These are phyloP conservation scores for Capronia epimyces DNA, from an alignment of 2,329 filamentous ascomycete species.

Conservation along the genomic window DNA sequence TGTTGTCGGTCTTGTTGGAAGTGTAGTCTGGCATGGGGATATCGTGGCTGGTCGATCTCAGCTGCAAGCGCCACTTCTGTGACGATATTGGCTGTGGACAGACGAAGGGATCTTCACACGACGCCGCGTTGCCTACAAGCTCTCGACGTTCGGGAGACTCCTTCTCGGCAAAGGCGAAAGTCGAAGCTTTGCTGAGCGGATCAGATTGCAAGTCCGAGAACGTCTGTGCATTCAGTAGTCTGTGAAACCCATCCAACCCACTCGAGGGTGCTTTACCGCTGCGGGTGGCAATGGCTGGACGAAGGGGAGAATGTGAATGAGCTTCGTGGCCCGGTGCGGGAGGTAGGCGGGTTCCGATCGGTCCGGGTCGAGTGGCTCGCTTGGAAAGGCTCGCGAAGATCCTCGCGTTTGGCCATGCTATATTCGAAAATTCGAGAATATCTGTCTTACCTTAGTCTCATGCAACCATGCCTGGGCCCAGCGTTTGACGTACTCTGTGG, in stretches of 20 bases:
- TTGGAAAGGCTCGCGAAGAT: slow-evolving; percentile 53
- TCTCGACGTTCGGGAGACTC: slow-evolving; percentile 32
- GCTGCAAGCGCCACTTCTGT: slow-evolving; percentile 24
- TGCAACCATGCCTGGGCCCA: background rate
- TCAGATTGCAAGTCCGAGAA: slow-evolving; percentile 20
- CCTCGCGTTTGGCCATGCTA: slow-evolving; percentile 71
- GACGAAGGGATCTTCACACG: slow-evolving; percentile 39
- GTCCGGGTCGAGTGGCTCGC: slow-evolving; percentile 36
- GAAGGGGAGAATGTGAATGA: slow-evolving; percentile 59
- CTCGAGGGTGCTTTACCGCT: slow-evolving; percentile 4
- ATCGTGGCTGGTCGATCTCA: slow-evolving; percentile 40
- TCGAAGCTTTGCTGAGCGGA: slow-evolving; percentile 31
- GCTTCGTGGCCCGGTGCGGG: slow-evolving; percentile 39
- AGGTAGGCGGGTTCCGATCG: slow-evolving; percentile 27
- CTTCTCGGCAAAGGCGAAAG: slow-evolving; percentile 18
- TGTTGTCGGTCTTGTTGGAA: slow-evolving; percentile 38
- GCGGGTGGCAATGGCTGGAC: slow-evolving; percentile 29
- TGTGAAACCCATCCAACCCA: slow-evolving; percentile 9
- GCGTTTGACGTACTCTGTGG: slow-evolving; percentile 58
- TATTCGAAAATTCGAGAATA: slow-evolving; percentile 64
- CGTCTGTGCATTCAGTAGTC: slow-evolving; percentile 12
- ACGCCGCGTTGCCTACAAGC: background rate
- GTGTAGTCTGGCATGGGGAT: slow-evolving; percentile 47
- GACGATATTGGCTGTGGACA: slow-evolving; percentile 35
- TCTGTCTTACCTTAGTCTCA: slow-evolving; percentile 44